These are phyloP conservation scores for Heterobasidion irregulare DNA, from an alignment of 1,284 basidiomycete genomes.

Conservation along the genomic window DNA sequence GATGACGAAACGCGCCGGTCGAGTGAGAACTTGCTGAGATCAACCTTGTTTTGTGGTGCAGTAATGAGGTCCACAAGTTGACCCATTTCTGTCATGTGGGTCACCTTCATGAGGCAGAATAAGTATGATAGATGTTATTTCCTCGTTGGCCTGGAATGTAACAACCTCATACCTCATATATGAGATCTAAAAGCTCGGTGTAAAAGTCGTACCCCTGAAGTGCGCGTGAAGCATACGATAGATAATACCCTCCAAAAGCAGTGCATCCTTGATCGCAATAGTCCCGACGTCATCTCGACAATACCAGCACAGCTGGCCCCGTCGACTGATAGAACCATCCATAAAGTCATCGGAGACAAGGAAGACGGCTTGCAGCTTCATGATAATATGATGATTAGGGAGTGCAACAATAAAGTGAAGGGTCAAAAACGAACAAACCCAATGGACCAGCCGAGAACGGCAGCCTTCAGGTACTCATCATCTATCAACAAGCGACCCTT, in stretches of 20 bases:
- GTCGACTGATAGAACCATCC: slow-evolving; percentile 89
- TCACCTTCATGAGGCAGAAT: slow-evolving; percentile 39
- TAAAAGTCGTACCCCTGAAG: slow-evolving; percentile 81
- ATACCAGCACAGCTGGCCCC: slow-evolving; percentile 98
- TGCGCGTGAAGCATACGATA: slow-evolving; percentile 86
- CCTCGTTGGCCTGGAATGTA: background rate
- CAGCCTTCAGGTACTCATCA: slow-evolving; percentile 85
- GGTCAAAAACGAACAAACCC: slow-evolving; percentile 67
- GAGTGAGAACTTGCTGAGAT: slow-evolving; percentile 81
- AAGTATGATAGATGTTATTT: background rate
- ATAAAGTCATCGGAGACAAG: slow-evolving; percentile 98
- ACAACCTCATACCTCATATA: slow-evolving; percentile 60
- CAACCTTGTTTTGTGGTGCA: slow-evolving; percentile 85
- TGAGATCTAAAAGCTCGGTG: slow-evolving; percentile 82
- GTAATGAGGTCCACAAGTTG: slow-evolving; percentile 95
- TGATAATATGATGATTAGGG: background rate
- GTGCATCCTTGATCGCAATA: slow-evolving; percentile 94
- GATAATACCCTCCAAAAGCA: slow-evolving; percentile 94
- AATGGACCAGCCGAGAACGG: slow-evolving; percentile 92
- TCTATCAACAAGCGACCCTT: slow-evolving; percentile 61
- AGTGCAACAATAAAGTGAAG: background rate
- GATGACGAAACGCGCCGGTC: slow-evolving; percentile 47
- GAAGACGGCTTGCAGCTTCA: slow-evolving; percentile 94
- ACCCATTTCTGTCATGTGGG: slow-evolving; percentile 93
- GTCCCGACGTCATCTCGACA: slow-evolving; percentile 66